Conservation (phyloP, 257 asterid genomes). For the Solanum lignicaule region DNA sequence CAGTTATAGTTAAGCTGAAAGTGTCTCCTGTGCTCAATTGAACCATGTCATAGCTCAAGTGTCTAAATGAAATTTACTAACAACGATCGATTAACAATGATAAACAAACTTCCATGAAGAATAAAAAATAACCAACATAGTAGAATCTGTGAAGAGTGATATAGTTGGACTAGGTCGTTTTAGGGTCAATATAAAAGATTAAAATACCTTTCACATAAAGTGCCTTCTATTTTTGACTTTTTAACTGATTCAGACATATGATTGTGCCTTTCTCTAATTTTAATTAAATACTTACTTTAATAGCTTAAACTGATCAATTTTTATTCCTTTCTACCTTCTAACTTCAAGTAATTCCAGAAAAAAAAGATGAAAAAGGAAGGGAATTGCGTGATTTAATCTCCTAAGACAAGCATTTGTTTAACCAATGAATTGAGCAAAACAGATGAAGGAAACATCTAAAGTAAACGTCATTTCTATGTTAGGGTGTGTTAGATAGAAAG, state of each 20-base stretch:
- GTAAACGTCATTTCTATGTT: background rate
- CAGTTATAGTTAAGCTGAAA: background rate
- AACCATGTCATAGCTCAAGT: rapidly evolving
- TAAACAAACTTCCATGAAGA: background rate
- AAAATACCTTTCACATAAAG: background rate
- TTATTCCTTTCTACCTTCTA: background rate
- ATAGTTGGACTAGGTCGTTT: background rate
- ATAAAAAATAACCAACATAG: background rate
- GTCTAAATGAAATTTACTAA: background rate
- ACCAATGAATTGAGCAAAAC: background rate
- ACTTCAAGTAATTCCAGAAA: background rate
- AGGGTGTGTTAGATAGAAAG: rapidly evolving
- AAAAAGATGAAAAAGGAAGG: background rate
- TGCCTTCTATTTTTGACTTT: background rate
- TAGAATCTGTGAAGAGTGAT: background rate
- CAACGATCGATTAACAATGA: background rate
- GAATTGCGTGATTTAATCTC: background rate
- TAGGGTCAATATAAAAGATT: background rate
- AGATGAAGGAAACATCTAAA: background rate
- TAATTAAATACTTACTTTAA: background rate
- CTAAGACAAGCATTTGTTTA: background rate
- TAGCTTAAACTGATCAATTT: background rate
- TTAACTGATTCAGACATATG: background rate
- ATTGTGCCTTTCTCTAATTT: background rate
- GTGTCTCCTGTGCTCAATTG: rapidly evolving